Conservation (phyloP, 225 moss, liverwort and hornwort species). For the Antitrichia curtipendula region DNA sequence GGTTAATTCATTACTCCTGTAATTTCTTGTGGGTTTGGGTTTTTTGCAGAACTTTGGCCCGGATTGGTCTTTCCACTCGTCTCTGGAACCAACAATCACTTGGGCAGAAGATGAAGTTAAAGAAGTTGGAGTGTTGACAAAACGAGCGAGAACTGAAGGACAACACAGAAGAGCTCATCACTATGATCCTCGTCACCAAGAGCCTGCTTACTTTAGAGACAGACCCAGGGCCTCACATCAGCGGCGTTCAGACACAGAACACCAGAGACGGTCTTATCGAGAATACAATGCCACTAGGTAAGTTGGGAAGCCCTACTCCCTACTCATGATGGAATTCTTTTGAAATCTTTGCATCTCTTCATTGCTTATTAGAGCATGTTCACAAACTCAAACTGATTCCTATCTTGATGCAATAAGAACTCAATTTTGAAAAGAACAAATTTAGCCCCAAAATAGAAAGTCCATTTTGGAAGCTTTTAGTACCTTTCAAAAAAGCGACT, state of each 20-base stretch:
- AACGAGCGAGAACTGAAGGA: conserved; percentile 7
- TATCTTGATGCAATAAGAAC: neutral
- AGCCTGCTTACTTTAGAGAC: neutral
- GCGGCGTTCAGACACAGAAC: neutral
- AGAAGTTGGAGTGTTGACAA: neutral
- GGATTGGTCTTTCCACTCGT: conserved; percentile 21
- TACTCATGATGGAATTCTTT: neutral
- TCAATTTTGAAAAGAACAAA: neutral
- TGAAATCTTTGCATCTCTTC: neutral
- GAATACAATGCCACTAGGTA: conserved; percentile 1
- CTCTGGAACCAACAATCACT: neutral
- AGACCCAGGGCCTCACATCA: neutral
- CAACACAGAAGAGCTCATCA: neutral
- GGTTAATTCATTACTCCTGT: neutral
- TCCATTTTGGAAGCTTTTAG: neutral
- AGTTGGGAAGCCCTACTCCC: neutral
- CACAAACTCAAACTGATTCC: neutral
- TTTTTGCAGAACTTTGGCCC: conserved; percentile 19
- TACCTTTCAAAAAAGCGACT: neutral
- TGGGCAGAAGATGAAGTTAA: neutral
- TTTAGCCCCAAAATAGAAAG: neutral
- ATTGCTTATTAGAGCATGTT: neutral
- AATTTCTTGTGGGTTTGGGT: too few relatives aligned
- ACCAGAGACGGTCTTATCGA: neutral
- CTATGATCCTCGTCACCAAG: neutral